Conservation (phyloP, 495 filamentous ascomycete genomes). For the Echria macrotheca region DNA sequence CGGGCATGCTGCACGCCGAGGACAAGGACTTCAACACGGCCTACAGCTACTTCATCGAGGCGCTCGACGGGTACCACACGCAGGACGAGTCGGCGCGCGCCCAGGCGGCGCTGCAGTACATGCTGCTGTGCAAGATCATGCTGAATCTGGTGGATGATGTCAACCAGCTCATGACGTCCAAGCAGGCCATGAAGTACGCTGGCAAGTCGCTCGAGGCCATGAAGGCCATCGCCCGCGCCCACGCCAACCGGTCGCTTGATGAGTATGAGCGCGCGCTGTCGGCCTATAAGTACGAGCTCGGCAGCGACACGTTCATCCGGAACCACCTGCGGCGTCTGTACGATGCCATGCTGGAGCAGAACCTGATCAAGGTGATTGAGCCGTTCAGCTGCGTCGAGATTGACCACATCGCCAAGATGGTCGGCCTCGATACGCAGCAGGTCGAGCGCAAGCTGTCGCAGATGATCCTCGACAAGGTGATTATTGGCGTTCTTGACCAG, state of each 20-base stretch:
- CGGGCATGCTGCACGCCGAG: conserved; percentile 95
- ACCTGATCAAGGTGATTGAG: conserved; percentile 98
- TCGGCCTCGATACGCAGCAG: conserved; percentile 90
- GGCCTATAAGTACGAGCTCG: conserved; percentile 84
- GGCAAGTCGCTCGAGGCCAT: conserved; percentile 93
- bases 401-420: conserved; percentile 92
- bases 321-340: conserved; percentile 91
- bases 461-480: conserved; percentile 99
- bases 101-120: conserved; percentile 92
- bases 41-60: conserved; percentile 98
- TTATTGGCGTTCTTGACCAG: conserved; percentile 94
- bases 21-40: conserved; percentile 98
- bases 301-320: conserved; percentile 88
- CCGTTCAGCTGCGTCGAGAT: conserved; percentile 96
- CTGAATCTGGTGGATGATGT: conserved; percentile 95
- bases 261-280: conserved; percentile 92
- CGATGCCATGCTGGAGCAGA: conserved; percentile 98
- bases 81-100: conserved; percentile 83
- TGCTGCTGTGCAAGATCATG: conserved; percentile 99
- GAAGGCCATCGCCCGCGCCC: conserved; percentile 95
- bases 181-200: conserved; percentile 93
- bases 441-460: conserved; percentile 96
- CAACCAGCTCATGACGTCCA: conserved; percentile 82
- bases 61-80: conserved; percentile 90
- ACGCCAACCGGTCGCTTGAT: conserved; percentile 88